Percentiles rank a stretch among this genome's conserved stretches.
phyloP scores from a whole-genome alignment of 352 stramenopile genomes.

The Globisporangium abappressorium region DNA sequence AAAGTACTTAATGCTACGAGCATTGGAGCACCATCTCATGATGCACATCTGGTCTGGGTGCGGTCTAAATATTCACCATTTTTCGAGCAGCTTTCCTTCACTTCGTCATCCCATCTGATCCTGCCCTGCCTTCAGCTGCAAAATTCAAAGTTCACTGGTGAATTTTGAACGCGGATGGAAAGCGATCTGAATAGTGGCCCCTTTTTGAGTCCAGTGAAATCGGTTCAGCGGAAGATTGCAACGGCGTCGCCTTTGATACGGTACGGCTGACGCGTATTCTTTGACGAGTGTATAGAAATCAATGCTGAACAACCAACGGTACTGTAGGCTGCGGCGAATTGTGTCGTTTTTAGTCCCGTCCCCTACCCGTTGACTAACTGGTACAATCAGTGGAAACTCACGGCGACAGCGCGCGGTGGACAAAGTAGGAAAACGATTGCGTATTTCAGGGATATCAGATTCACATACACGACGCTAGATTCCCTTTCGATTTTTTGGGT shows the following conservation, averaged over 20 bases:
- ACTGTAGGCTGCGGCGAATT: not conserved
- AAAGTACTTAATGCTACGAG: too few relatives aligned
- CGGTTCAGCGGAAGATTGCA: slow-evolving; percentile 17
- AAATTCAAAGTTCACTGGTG: too few relatives aligned
- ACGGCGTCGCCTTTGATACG: not conserved
- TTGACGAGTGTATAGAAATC: slow-evolving; percentile 6
- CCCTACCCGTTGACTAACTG: not conserved
- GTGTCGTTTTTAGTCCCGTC: not conserved
- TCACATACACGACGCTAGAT: not conserved
- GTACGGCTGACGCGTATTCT: not conserved
- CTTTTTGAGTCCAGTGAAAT: slow-evolving; percentile 18
- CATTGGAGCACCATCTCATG: too few relatives aligned
- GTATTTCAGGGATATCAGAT: not conserved
- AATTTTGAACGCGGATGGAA: not conserved
- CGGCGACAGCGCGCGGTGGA: not conserved
- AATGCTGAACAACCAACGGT: not conserved
- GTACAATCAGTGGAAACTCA: not conserved
- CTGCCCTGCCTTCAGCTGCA: not conserved
- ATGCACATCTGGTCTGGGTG: too few relatives aligned
- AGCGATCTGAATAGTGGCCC: slow-evolving; percentile 3
- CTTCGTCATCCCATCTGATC: too few relatives aligned
- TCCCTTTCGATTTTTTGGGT: not conserved
- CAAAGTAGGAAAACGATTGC: not conserved
- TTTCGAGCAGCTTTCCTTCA: too few relatives aligned
- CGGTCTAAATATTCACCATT: too few relatives aligned